phyloP scores from a whole-genome alignment of 495 filamentous ascomycete genomes.

The Poronia punctata region DNA sequence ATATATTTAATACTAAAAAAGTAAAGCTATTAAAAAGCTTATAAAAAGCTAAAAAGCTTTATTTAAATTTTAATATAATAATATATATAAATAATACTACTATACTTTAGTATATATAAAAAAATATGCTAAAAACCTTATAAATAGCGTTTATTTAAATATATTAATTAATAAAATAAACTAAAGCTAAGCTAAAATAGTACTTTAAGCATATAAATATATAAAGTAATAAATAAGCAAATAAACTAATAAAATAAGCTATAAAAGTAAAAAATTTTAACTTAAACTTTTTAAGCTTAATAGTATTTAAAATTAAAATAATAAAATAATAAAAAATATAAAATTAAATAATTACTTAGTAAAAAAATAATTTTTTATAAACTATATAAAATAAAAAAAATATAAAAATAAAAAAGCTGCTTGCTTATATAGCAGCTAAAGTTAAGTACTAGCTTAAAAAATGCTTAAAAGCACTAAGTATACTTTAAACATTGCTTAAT shows the following conservation, averaged over 20 bases:
- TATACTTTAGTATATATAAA: neutral
- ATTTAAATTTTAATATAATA: neutral
- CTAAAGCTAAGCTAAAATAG: neutral
- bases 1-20: neutral
- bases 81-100: neutral
- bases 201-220: slow-evolving; percentile 1
- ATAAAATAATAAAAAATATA: neutral
- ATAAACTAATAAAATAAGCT: neutral
- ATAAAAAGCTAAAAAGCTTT: neutral
- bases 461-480: neutral
- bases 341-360: neutral
- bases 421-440: neutral
- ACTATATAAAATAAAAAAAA: neutral
- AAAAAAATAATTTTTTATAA: neutral
- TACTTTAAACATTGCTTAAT: neutral
- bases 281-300: neutral
- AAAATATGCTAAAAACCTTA: neutral
- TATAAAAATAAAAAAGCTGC: neutral
- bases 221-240: neutral
- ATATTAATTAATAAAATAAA: neutral
- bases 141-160: neutral
- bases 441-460: neutral
- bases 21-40: neutral
- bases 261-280: neutral
- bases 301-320: neutral